Evolutionary conservation across 2,329 filamentous ascomycete genomes (phyloP).

Genomic region (Pyricularia sp.): DNA sequence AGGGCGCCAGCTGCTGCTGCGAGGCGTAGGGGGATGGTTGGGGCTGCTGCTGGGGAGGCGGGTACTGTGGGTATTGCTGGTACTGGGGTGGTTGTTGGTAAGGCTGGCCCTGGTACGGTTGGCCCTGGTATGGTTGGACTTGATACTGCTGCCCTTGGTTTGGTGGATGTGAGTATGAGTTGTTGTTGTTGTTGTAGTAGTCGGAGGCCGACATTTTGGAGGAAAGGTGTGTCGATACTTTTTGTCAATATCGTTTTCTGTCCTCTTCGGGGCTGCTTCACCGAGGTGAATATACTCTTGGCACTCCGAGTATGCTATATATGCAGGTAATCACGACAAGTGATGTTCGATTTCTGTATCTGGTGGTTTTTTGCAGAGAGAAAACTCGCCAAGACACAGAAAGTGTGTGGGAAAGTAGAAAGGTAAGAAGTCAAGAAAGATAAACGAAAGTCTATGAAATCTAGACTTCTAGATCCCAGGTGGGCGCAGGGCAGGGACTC

Average conservation of each 20-base stretch:
- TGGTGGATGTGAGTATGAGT: conserved; percentile 7
- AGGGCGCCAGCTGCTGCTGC: neutral
- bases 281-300: neutral
- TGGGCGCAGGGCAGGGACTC: neutral
- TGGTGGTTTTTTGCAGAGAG: neutral
- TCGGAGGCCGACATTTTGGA: conserved; percentile 12
- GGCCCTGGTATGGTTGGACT: neutral
- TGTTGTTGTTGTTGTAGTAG: conserved; percentile 10
- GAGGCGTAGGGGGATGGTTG: conserved; percentile 3
- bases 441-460: neutral
- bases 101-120: conserved; percentile 1
- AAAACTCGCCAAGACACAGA: neutral
- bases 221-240: neutral
- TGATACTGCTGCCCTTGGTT: conserved; percentile 7
- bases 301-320: neutral
- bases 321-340: neutral
- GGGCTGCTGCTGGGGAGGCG: neutral
- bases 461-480: neutral
- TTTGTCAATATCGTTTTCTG: too few species aligned
- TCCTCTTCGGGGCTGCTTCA: neutral
- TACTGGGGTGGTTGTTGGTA: neutral
- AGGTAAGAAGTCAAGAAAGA: neutral
- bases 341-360: neutral
- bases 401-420: neutral
- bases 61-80: neutral